Evolutionary conservation across 805 yeast genomes (phyloP), one percentile per base, ranked within the genome.

Genomic region (Ogataea corticis): DNA sequence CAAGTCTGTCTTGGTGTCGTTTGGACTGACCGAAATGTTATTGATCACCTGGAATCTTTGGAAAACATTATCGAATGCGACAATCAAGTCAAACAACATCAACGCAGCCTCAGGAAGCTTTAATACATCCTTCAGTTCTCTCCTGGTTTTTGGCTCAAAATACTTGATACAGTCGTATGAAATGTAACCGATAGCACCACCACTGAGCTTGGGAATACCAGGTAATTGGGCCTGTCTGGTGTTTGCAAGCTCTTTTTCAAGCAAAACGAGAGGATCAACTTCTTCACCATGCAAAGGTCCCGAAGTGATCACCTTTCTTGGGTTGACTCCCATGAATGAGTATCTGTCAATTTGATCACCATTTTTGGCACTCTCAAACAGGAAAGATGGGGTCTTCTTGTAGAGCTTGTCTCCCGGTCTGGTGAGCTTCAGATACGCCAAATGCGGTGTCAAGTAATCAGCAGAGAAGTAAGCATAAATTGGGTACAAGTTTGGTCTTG

Each of bases 151-250:
- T 48, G 99, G 99, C 69, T 94, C 99, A 56, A 94, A 94, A 67
- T 94, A 94, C 63, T 89, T 87, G 60, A 94, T 86, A 72, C 99
- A 94, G 66, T 94, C 99, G 60, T 94, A 94, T 1, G 97, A 88
- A 35, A 94, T 82, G 63, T 90, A 94, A 2, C 99, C 99, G 44
- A 92, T 77, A 5, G 98, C 98, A 52, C 99, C 99, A 46, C 99
- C 99, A 56, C 91, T 83, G 46, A 90, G 70, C 51, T 77, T 79
- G 12, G 96, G 88, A 40, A 91, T 71, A 33, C 96, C 95, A 0
- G 96, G 95, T 41, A 88, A 69, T 55, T 79, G 82, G 1, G 91
- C 88, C 59, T 87, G 89, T 44, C 73, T 77, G 58, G 77, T 79
- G 33, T 72, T 66, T 9, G 71, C 66, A 70, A 94, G 73, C 62